These are phyloP conservation scores for Beta vulgaris DNA, from an alignment of 148 eudicot species.

Conservation along the genomic window DNA sequence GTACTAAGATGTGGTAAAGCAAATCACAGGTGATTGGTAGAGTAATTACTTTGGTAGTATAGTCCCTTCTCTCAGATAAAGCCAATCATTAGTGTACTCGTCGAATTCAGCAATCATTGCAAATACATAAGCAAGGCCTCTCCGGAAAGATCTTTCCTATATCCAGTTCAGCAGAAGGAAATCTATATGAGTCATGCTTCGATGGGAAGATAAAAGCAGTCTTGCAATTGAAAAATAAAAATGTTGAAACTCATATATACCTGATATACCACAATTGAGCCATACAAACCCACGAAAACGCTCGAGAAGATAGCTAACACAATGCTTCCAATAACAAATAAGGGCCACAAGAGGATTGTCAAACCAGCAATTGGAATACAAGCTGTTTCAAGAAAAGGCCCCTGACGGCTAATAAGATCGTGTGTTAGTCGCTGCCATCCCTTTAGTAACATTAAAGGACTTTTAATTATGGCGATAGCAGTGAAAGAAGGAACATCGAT, in stretches of 20 bases:
- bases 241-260: conserved; percentile 27
- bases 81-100: conserved; percentile 95
- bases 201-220: not conserved
- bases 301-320: conserved; percentile 66
- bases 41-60: conserved; percentile 77
- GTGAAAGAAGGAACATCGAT: conserved; percentile 83
- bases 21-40: conserved; percentile 18
- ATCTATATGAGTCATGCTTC: not conserved
- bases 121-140: conserved; percentile 79
- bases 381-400: conserved; percentile 90
- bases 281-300: conserved; percentile 76
- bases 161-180: conserved; percentile 15
- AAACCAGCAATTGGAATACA: conserved; percentile 94
- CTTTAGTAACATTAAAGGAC: conserved; percentile 79
- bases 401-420: conserved; percentile 84
- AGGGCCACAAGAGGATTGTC: conserved; percentile 84
- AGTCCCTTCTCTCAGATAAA: conserved; percentile 90
- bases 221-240: not conserved
- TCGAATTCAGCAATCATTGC: conserved; percentile 97
- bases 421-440: conserved; percentile 86
- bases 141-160: conserved; percentile 82
- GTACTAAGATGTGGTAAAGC: conserved; percentile 2
- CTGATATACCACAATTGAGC: conserved; percentile 77
- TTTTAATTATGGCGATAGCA: conserved; percentile 67
- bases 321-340: conserved; percentile 68